phyloP scores from a whole-genome alignment of 2,329 filamentous ascomycete genomes.

The Delphinella strobiligena region DNA sequence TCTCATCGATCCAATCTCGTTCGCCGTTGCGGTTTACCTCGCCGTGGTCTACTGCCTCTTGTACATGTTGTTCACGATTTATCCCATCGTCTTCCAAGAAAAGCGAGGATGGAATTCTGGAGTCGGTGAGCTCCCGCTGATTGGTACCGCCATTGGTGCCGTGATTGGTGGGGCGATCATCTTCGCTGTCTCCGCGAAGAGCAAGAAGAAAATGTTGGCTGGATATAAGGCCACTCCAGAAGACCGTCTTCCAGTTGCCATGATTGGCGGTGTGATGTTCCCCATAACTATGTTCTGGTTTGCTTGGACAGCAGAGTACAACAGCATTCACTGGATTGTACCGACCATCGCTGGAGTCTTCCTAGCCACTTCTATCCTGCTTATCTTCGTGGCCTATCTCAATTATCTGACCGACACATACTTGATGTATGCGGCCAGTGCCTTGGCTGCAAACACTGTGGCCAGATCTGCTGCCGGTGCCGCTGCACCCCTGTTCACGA shows the following conservation, averaged over 20 bases:
- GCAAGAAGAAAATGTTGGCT: conserved; percentile 26
- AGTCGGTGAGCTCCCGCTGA: conserved; percentile 39
- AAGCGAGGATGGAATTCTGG: conserved; percentile 43
- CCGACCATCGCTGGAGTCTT: conserved; percentile 33
- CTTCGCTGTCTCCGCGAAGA: conserved; percentile 26
- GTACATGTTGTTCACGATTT: conserved; percentile 49
- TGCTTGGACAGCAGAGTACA: conserved; percentile 27
- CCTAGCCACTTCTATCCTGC: conserved; percentile 27
- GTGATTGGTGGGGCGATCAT: conserved; percentile 32
- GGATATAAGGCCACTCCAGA: conserved; percentile 31
- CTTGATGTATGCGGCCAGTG: conserved; percentile 22
- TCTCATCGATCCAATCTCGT: conserved; percentile 41
- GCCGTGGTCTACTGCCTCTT: conserved; percentile 41
- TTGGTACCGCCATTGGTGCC: conserved; percentile 40
- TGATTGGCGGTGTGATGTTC: conserved; percentile 22
- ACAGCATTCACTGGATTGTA: conserved; percentile 34
- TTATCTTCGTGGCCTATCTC: conserved; percentile 41
- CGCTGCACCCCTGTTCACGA: conserved; percentile 19
- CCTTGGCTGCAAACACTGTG: conserved; percentile 20
- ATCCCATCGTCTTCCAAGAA: conserved; percentile 43
- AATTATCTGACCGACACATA: conserved; percentile 46
- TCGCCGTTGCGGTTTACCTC: conserved; percentile 41
- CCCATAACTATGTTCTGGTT: conserved; percentile 25
- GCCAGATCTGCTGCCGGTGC: conserved; percentile 18
- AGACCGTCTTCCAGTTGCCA: conserved; percentile 23